A percentile compares a stretch with the other conserved stretches of the same genome.
phyloP scores from a whole-genome alignment of 73 alveolate species.

The Paramecium sonneborni region DNA sequence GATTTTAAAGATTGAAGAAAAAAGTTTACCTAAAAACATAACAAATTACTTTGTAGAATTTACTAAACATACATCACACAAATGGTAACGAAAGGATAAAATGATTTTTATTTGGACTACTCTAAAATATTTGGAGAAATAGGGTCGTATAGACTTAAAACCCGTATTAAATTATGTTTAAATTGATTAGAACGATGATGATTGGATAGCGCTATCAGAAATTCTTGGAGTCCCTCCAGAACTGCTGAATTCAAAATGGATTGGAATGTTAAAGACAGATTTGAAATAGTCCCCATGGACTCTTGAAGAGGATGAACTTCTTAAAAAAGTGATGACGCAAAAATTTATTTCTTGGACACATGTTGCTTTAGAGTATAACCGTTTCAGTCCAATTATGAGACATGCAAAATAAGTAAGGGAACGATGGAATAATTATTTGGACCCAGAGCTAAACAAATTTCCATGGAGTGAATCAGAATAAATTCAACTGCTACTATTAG shows the following conservation, averaged over 20 bases:
- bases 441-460: constrained; percentile 84
- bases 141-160: neutral
- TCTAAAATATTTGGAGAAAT: constrained; percentile 13
- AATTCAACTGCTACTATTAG: constrained; percentile 76
- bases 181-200: constrained; percentile 27
- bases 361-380: neutral
- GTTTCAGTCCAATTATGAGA: constrained; percentile 43
- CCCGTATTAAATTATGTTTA: constrained; percentile 13
- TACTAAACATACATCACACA: constrained; percentile 4
- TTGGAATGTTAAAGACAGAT: neutral
- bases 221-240: constrained; percentile 6
- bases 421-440: constrained; percentile 89
- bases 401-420: constrained; percentile 93
- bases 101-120: constrained; percentile 39
- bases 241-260: constrained; percentile 19
- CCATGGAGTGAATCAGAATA: constrained; percentile 88
- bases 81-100: constrained; percentile 46
- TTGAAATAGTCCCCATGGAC: constrained; percentile 43
- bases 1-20: constrained; percentile 34
- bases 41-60: constrained; percentile 5
- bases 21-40: constrained; percentile 26
- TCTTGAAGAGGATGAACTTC: constrained; percentile 36
- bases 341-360: constrained; percentile 40
- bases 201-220: neutral
- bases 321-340: constrained; percentile 34